Base-by-base conservation (phyloP, 305 asterid genomes). In the Lippia alba region DNA sequence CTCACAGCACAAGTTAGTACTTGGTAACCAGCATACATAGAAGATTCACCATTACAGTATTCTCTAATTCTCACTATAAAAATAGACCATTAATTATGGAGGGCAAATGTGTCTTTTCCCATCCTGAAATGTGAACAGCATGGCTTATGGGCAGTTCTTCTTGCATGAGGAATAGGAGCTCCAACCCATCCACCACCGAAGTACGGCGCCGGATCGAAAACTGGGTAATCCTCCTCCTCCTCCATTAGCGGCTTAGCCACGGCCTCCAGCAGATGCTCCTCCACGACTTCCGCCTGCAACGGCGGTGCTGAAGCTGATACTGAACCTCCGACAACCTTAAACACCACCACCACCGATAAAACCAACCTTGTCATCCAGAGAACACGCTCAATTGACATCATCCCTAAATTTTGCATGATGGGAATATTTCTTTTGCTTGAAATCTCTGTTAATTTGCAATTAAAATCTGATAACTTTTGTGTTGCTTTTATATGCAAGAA, bases 161-260 rank as follows among this genome's bases (percentile, higher is more conserved):
- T 53, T 75, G 67, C 69, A 68, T 77, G 81, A 62, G 81, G 78
- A 77, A 77, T 67, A n/a, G 75, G 81, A 56, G 65, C 78, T 32
- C 75, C 69, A 33, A 8, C 34, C 12, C 73, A 60, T 33, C 61
- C 79, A 6, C 79, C 70, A 20, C 62, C 76, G 33, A 59, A 59
- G 46, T 59, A 59, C 0, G 82, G 82, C 3, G 82, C 8, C 12
- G 76, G 76, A 63, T 74, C 34, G 74, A 76, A 78, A 54, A 78
- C 54, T 11, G 32, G 67, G 33, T 78, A 78, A 59, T 78, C 82
- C 55, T 64, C 75, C 61, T 64, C 30, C 30, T 24, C 75, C 56
- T 36, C 78, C 64, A 67, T 46, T 1, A 18, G n/a, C 3, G 76
- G 50, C 61, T 71, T 68, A 41, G 69, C 73, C n/a, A 8, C 70